Conservation (phyloP, 306 rosid species). For the Quercus bicolor region DNA sequence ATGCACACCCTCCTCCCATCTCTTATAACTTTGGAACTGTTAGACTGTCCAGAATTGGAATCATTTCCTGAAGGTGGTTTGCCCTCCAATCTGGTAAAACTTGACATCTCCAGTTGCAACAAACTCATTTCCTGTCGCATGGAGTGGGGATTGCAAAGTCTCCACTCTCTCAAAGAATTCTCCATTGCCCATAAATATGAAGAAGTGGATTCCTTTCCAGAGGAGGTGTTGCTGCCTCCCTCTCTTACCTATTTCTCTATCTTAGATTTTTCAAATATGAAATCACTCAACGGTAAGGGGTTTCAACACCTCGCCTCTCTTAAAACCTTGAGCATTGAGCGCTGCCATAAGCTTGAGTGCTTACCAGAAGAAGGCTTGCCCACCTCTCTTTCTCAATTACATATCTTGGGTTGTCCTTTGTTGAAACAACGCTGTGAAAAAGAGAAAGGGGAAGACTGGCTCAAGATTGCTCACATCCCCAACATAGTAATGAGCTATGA, state of each 20-base stretch:
- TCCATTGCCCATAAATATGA: neutral
- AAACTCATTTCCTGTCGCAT: conserved; percentile 1
- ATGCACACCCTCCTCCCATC: conserved; percentile 16
- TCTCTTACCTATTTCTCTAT: neutral
- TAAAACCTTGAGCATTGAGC: fast-evolving
- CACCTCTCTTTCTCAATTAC: neutral
- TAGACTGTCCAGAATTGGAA: conserved; percentile 22
- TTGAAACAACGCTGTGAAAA: neutral
- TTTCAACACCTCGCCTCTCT: conserved; percentile 19
- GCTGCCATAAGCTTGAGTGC: conserved; percentile 10
- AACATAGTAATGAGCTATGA: neutral
- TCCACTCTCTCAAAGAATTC: neutral
- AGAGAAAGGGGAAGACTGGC: neutral
- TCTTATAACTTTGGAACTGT: neutral
- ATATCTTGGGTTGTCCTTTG: neutral
- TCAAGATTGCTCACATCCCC: conserved; percentile 1
- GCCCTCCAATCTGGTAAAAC: neutral
- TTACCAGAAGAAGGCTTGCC: conserved; percentile 26
- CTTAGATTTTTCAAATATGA: neutral
- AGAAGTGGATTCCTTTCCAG: conserved; percentile 18
- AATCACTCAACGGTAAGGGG: conserved; percentile 3
- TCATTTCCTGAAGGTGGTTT: conserved; percentile 17
- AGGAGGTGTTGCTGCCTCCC: conserved; percentile 12
- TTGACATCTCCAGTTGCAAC: neutral
- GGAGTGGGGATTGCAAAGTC: conserved; percentile 24